Evolutionary conservation across 108 stramenopile species (phyloP), one percentile per base, ranked within the genome.

Genomic region (Nitzschia putrida): DNA sequence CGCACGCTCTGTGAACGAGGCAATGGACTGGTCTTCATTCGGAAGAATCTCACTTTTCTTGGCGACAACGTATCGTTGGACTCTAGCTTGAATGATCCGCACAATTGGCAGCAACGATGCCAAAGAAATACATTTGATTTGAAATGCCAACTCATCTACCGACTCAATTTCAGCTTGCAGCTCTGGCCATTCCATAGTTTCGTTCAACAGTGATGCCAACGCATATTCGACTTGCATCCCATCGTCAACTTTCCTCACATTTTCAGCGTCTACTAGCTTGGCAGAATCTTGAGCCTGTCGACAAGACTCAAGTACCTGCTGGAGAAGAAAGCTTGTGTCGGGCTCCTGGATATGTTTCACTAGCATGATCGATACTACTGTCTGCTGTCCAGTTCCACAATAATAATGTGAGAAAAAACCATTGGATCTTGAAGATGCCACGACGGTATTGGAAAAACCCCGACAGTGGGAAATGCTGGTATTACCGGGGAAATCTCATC

Each of bases 111-210:
- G 16, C 18, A 76, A 29, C 8, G 74, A 68, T 8, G 66, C 74
- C 45, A 76, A 64, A 42, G 67, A 63, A 2, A 45, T 47, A 64
- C 64, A 69, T 20, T 52, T 68, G 34, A 68, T 61, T 45, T 47
- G 59, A 9, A 59, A 16, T 8, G 38, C 66, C 55, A 69, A 40
- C 22, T 50, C 60, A 22, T 60, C 42, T 11, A 76, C 10, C 20
- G 55, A 50, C 7, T 68, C 38, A 0, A 76, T 38, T 37, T 68
- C 74, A 10, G 24, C 60, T 18, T 57, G 65, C 23, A 76, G 41
- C 18, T 49, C 47, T 18, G 47, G 47, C 18, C 18, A 18, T 18
- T 49, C 47, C 47, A 49, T 49, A 5, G 18, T 2, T 18, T 16
- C 18, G 6, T 49, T 18, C 47, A 49, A 18, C 47, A 49, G 6